Conservation (phyloP, 306 rosid species). For the Hylodesmum podocarpum region DNA sequence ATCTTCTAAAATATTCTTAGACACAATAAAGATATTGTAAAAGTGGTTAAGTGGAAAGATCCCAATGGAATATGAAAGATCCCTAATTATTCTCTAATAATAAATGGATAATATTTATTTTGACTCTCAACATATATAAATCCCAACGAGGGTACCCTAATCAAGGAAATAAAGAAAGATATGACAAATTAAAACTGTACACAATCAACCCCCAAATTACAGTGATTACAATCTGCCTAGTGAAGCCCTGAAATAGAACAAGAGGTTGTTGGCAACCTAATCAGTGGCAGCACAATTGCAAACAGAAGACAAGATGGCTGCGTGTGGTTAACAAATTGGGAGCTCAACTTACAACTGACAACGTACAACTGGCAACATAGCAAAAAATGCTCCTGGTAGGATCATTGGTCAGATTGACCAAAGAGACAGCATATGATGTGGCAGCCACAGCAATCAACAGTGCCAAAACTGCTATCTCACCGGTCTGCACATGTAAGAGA, state of each 20-base stretch:
- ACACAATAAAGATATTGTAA: background rate
- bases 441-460: background rate
- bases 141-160: background rate
- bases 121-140: no score
- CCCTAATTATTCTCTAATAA: no score
- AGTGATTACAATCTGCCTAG: background rate
- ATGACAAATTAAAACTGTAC: background rate
- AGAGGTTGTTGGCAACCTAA: background rate
- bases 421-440: background rate
- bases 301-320: background rate
- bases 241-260: background rate
- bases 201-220: background rate
- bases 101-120: no score
- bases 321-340: background rate
- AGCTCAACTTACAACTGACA: background rate
- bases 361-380: background rate
- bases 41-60: no score
- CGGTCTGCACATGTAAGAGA: background rate
- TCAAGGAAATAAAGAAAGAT: background rate
- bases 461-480: no score
- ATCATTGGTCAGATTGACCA: background rate
- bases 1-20: background rate
- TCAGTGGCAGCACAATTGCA: background rate
- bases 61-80: no score
- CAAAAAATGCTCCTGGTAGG: background rate